Evolutionary conservation across 108 stramenopile species (phyloP).

Genomic region (Fragilaria radians): DNA sequence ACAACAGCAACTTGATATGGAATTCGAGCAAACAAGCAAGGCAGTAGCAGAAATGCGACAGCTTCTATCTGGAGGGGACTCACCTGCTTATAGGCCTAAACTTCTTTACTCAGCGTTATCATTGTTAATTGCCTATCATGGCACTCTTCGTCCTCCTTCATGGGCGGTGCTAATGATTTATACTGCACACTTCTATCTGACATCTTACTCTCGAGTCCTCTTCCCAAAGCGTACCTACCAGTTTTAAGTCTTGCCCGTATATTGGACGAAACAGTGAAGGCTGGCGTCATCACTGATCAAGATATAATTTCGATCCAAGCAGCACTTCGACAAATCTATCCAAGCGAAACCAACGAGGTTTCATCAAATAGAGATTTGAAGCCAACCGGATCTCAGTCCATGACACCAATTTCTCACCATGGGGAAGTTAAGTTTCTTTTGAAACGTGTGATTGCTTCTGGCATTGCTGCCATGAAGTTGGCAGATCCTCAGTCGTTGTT

Average conservation of each 20-base stretch:
- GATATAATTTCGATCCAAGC: slow-evolving; percentile 60
- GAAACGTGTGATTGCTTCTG: slow-evolving; percentile 60
- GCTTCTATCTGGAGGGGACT: slow-evolving; percentile 17
- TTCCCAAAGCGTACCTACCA: slow-evolving; percentile 66
- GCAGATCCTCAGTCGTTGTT: slow-evolving; percentile 76
- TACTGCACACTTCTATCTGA: slow-evolving; percentile 75
- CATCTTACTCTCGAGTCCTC: slow-evolving; percentile 58
- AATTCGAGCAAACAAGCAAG: slow-evolving; percentile 13
- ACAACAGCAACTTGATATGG: neutral
- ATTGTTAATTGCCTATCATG: slow-evolving; percentile 74
- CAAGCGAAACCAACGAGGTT: slow-evolving; percentile 15
- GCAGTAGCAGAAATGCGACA: slow-evolving; percentile 35
- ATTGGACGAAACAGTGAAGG: slow-evolving; percentile 62
- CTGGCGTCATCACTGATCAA: slow-evolving; percentile 54
- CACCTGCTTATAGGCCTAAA: slow-evolving; percentile 66
- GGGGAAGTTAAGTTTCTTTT: slow-evolving; percentile 49
- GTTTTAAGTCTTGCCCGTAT: slow-evolving; percentile 56
- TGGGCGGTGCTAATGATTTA: slow-evolving; percentile 53
- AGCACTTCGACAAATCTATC: slow-evolving; percentile 51
- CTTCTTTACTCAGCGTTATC: slow-evolving; percentile 60
- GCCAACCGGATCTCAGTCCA: slow-evolving; percentile 11
- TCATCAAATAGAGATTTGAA: slow-evolving; percentile 10
- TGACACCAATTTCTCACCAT: slow-evolving; percentile 22
- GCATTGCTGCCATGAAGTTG: slow-evolving; percentile 61
- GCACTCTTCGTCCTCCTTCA: slow-evolving; percentile 16